Conservation (phyloP, 306 rosid species). For the Canavalia gladiata region DNA sequence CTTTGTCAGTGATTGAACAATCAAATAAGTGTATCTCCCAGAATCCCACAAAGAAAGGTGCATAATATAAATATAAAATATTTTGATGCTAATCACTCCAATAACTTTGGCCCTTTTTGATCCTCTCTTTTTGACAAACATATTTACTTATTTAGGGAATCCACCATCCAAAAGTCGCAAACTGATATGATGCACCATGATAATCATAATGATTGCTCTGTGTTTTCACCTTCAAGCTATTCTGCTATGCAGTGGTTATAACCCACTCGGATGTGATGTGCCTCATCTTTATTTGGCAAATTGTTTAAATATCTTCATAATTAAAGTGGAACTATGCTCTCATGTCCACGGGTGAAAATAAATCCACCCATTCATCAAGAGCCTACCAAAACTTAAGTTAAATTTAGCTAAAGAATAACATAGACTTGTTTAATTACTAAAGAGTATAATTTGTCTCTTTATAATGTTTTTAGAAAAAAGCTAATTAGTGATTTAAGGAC, state of each 20-base stretch:
- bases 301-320: slow-evolving; percentile 44
- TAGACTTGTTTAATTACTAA: too few species aligned
- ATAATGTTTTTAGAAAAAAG: too few species aligned
- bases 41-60: slow-evolving; percentile 30
- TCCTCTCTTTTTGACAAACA: slow-evolving; percentile 41
- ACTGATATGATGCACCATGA: slow-evolving; percentile 54
- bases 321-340: slow-evolving; percentile 1
- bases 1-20: slow-evolving; percentile 35
- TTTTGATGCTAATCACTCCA: slow-evolving; percentile 3
- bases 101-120: slow-evolving; percentile 27
- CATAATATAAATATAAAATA: slow-evolving; percentile 12
- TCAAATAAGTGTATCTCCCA: slow-evolving; percentile 4
- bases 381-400: too few species aligned
- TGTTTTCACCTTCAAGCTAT: slow-evolving; percentile 57
- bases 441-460: too few species aligned
- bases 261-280: slow-evolving; percentile 60
- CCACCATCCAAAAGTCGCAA: slow-evolving; percentile 55
- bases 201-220: slow-evolving; percentile 53
- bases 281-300: slow-evolving; percentile 43
- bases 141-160: not conserved
- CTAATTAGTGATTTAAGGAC: too few species aligned
- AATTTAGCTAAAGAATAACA: not conserved
- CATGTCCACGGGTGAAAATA: not conserved
- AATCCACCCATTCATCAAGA: too few species aligned
- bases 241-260: slow-evolving; percentile 54